Conservation (phyloP, 2,329 filamentous ascomycete species). For the Stenocarpella maydis region DNA sequence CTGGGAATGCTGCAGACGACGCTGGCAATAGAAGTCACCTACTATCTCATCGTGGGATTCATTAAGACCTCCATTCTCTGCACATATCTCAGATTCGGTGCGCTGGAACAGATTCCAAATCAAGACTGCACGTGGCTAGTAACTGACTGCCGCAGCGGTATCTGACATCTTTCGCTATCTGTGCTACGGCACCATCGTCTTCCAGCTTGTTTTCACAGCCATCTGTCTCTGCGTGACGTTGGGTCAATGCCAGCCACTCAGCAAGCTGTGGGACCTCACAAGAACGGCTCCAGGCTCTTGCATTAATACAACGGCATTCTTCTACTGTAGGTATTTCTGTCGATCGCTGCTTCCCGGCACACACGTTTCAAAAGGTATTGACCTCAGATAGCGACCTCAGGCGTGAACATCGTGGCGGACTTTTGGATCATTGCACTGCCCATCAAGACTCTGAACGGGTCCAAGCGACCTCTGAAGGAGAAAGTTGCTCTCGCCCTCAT, state of each 20-base stretch:
- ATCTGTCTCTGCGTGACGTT: constrained; percentile 50
- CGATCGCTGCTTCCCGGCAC: background rate
- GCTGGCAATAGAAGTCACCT: constrained; percentile 50
- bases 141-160: constrained; percentile 33
- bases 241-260: constrained; percentile 52
- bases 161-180: constrained; percentile 42
- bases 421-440: constrained; percentile 55
- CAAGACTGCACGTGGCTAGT: background rate
- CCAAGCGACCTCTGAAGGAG: constrained; percentile 57
- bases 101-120: background rate
- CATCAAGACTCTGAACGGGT: constrained; percentile 51
- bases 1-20: constrained; percentile 39
- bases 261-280: constrained; percentile 52
- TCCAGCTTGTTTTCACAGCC: constrained; percentile 52
- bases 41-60: constrained; percentile 49
- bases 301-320: constrained; percentile 51
- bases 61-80: constrained; percentile 55
- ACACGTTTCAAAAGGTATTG: background rate
- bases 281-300: constrained; percentile 46
- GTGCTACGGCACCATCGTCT: constrained; percentile 47
- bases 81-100: constrained; percentile 56
- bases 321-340: constrained; percentile 41
- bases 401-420: constrained; percentile 57
- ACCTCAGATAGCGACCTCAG: constrained; percentile 46
- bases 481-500: constrained; percentile 58